Evolutionary conservation across 192 early-diverging fungal species (phyloP).

Genomic region (Cetraspora pellucida): DNA sequence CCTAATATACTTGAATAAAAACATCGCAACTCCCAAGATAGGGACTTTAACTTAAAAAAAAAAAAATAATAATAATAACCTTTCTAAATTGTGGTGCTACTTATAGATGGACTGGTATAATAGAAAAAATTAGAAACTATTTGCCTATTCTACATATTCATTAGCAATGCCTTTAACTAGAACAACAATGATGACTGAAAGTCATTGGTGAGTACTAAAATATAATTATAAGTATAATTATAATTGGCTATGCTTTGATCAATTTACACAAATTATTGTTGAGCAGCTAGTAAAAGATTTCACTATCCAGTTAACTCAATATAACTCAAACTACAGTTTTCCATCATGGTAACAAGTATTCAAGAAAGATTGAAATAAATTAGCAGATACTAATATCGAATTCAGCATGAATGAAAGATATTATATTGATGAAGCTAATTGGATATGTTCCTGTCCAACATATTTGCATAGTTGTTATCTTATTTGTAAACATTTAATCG

Average conservation of each 20-base stretch:
- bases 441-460: not conserved
- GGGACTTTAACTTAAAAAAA: too few species aligned
- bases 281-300: not conserved
- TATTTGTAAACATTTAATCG: not conserved
- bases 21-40: too few species aligned
- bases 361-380: not conserved
- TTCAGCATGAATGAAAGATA: not conserved
- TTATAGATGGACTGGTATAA: slow-evolving; percentile 7
- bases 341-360: not conserved
- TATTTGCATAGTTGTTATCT: not conserved
- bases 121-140: not conserved
- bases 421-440: not conserved
- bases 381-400: not conserved
- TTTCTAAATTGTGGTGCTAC: not conserved
- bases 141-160: not conserved
- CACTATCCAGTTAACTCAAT: not conserved
- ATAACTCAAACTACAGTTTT: not conserved
- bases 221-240: not conserved
- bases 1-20: too few species aligned
- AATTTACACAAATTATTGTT: not conserved
- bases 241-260: not conserved
- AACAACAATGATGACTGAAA: not conserved
- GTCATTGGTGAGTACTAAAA: not conserved
- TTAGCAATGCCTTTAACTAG: not conserved
- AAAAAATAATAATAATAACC: slow-evolving; percentile 1